Base-by-base conservation (phyloP, 176 grass and related monocot genomes). In the Phragmites australis region DNA sequence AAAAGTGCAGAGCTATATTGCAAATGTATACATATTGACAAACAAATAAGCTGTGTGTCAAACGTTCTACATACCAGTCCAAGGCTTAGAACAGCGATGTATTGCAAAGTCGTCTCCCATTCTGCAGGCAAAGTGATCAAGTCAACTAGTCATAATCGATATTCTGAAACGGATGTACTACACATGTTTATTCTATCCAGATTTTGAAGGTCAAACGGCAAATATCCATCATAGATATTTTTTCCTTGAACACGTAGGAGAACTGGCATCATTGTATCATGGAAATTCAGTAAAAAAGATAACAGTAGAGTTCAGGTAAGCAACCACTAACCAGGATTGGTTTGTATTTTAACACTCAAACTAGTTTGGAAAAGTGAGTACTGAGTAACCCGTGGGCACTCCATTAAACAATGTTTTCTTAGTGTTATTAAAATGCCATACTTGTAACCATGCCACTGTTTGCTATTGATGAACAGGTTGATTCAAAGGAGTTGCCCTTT, bases 51-150 rank as follows among this genome's bases (percentile, higher is more conserved):
- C 5, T 69, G 10, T 40, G 27, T 63, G 39, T 31, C 5, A 39
- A 81, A 68, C 1, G 26, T 62, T 39, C 6, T 30, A 75, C 78
- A 34, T 93, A 99, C 96, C 92, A 78, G 90, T 5, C 83, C 93
- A 93, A 99, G 51, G 63, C 96, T 83, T 31, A 99, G 26, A 80
- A 91, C 86, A 69, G 88, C 92, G 13, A 99, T 93, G 57, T 91
- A 53, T 42, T 99, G 92, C 56, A 95, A 84, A 68, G 92, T 93
- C 25, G 65, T 95, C 62, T 98, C 96, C 92, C 92, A 93, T 84
- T 93, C 96, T 98, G 90, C 78, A 80, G 14, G 48, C 8, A 77
- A 10, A 64, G 49, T 40, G 13, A 82, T 52, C 17, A 45, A 48
- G 14, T 77, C 29, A 90, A 73, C 27, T 27, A 60, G 41, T 25